Evolutionary conservation across 2,329 filamentous ascomycete genomes (phyloP), one percentile per base, ranked within the genome.

Genomic region (Xylaria hypoxylon): DNA sequence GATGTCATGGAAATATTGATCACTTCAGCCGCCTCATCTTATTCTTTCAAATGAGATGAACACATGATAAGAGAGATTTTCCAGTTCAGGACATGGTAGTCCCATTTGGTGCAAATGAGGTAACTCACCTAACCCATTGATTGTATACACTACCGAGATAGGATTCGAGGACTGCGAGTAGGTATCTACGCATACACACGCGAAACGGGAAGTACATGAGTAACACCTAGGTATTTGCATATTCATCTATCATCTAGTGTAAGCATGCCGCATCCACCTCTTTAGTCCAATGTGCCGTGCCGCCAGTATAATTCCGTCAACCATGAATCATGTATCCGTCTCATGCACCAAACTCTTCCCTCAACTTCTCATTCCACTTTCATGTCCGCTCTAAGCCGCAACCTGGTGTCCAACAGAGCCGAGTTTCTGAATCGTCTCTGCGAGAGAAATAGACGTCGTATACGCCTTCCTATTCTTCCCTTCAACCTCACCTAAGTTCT

Each of bases 401-500:
- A 64, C 65, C 38, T 64, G 63, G 8, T 61, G 63, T 24, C 66
- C 65, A 57, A 67, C 58, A 31, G 56, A 44, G 15, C 55, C 68
- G 1, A 70, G 60, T 66, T 74, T 78, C 31, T 75, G 74, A 3
- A 81, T 79, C 64, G 80, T 77, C 15, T 80, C 80, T 1, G 79
- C 80, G 42, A 81, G 70, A 1, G 76, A 75, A 7, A 82, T 71
- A 19, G 79, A 82, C 35, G 74, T 80, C 55, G 76, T 79, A 63
- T 80, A 82, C 1, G 71, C 71, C 62, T 76, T 75, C 28, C 48
- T 65, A 5, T 47, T 57, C 58, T 62, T 68, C 13, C 42, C 65
- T 28, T 58, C 51, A 35, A 22, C 53, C 44, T 63, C 56, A 19
- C 17, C 56, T 5, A 45, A 33, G 38, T 51, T 35, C 55, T 8